Evolutionary conservation across 75 land plant species (phyloP).

Genomic region (Cryptomeria japonica): DNA sequence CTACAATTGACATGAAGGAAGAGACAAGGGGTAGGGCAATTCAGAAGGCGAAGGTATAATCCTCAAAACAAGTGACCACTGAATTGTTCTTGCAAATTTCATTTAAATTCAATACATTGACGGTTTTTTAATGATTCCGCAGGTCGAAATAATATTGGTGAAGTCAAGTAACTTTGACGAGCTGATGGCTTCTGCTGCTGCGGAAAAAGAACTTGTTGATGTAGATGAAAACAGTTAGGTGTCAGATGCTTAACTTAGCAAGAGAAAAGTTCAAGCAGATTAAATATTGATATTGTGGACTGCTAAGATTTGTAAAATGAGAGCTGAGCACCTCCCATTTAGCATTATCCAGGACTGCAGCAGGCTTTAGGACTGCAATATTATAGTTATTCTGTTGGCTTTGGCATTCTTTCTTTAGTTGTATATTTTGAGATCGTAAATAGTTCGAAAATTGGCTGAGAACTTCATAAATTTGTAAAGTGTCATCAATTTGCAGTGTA

Average conservation of each 20-base stretch:
- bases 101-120: neutral
- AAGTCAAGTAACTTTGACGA: constrained; percentile 77
- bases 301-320: neutral
- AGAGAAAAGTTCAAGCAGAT: neutral
- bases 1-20: constrained; percentile 80
- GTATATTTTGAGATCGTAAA: neutral
- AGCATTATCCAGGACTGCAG: neutral
- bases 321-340: neutral
- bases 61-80: neutral
- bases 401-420: neutral
- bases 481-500: neutral
- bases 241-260: neutral
- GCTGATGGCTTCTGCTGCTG: constrained; percentile 69
- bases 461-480: neutral
- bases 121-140: neutral
- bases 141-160: constrained; percentile 76
- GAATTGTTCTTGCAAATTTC: neutral
- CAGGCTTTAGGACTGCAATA: neutral
- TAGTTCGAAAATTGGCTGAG: neutral
- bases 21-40: constrained; percentile 64
- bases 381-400: neutral
- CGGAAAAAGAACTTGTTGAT: constrained; percentile 55
- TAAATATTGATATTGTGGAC: neutral
- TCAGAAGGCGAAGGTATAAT: constrained; percentile 73
- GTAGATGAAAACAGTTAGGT: constrained; percentile 51